phyloP scores from a whole-genome alignment of 164 flowering plant species.

The Umbilicus rupestris region DNA sequence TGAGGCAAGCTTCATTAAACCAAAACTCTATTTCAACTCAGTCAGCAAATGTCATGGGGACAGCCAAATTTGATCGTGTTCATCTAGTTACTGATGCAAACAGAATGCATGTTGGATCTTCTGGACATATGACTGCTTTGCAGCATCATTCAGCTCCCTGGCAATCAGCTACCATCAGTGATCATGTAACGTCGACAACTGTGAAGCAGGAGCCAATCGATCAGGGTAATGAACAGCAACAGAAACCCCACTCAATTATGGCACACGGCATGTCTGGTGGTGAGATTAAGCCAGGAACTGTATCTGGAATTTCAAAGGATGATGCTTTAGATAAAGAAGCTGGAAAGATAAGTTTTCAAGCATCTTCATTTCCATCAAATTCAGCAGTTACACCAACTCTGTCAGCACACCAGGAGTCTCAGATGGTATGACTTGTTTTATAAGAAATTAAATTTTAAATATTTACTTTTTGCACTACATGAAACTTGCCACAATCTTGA shows the following conservation, averaged over 20 bases:
- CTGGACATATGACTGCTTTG: slow-evolving; percentile 30
- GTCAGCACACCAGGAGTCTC: slow-evolving; percentile 2
- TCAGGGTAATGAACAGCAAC: slow-evolving; percentile 49
- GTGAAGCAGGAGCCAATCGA: slow-evolving; percentile 62
- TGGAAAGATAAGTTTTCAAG: background rate
- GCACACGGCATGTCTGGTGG: slow-evolving; percentile 32
- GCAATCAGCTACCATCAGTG: slow-evolving; percentile 28
- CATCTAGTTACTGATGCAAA: slow-evolving; percentile 39
- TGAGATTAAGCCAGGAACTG: slow-evolving; percentile 26
- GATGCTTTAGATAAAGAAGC: background rate
- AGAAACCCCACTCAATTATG: slow-evolving; percentile 31
- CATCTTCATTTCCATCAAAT: background rate
- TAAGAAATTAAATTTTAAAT: too few relatives aligned
- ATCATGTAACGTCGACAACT: slow-evolving; percentile 16
- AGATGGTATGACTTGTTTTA: background rate
- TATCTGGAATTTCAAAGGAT: slow-evolving; percentile 11
- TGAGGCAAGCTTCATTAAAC: slow-evolving; percentile 44
- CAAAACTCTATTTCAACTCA: slow-evolving; percentile 38
- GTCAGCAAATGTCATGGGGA: slow-evolving; percentile 13
- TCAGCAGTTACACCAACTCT: background rate
- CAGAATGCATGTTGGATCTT: slow-evolving; percentile 44
- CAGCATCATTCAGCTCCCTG: slow-evolving; percentile 45
- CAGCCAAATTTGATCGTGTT: slow-evolving; percentile 33
- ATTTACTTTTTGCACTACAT: background rate
- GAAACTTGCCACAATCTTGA: background rate